Evolutionary conservation across 2,329 filamentous ascomycete genomes (phyloP).

Genomic region (Fusarium xylarioides): DNA sequence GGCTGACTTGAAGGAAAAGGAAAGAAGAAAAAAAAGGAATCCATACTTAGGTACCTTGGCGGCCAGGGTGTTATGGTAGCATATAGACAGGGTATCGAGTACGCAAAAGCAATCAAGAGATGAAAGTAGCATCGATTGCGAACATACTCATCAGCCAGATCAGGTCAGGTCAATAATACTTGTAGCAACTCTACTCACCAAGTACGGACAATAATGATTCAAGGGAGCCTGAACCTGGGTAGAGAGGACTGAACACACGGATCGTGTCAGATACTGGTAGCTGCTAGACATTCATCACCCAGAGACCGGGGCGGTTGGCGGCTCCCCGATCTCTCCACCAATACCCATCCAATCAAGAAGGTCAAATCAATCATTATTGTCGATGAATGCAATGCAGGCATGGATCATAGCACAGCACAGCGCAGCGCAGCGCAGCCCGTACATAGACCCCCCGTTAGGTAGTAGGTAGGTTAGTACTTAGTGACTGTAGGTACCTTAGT

Average conservation of each 20-base stretch:
- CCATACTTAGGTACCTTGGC: background rate
- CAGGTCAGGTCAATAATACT: background rate
- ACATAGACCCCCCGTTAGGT: background rate
- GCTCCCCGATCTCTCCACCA: constrained; percentile 33
- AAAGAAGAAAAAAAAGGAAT: background rate
- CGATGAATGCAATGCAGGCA: background rate
- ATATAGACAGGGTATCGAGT: background rate
- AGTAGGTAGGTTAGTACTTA: no score
- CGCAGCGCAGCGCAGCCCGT: background rate
- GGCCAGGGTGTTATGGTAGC: background rate
- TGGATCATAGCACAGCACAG: background rate
- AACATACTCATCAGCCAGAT: background rate
- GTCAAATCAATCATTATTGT: background rate
- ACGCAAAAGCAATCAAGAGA: background rate
- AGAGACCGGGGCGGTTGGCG: constrained; percentile 17
- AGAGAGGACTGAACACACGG: background rate
- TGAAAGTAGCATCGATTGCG: background rate
- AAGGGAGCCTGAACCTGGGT: background rate
- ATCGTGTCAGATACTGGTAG: background rate
- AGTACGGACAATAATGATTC: background rate
- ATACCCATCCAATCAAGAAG: background rate
- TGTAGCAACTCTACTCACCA: background rate
- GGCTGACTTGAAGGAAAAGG: background rate
- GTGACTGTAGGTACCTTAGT: background rate
- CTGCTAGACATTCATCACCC: background rate